A percentile compares a stretch with the other conserved stretches of the same genome.
These are phyloP conservation scores for Pythium sukuiense DNA, from an alignment of 352 stramenopile genomes.

Conservation along the genomic window DNA sequence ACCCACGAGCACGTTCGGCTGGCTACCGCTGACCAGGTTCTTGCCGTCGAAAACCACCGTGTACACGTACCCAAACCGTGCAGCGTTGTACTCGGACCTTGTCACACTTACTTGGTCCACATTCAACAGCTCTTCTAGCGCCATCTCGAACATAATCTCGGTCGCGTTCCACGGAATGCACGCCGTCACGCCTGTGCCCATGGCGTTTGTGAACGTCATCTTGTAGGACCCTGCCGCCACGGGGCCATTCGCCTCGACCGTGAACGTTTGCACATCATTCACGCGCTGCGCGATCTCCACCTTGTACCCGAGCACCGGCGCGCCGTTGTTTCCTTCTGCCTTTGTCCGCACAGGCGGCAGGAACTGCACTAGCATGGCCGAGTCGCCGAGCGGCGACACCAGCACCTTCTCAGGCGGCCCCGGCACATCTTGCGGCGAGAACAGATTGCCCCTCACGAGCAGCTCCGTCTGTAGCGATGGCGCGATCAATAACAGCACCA, in stretches of 20 bases:
- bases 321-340: constrained; percentile 66
- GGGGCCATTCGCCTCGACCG: constrained; percentile 53
- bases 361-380: constrained; percentile 65
- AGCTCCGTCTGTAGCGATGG: background rate
- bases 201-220: constrained; percentile 50
- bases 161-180: constrained; percentile 78
- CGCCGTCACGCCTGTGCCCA: constrained; percentile 34
- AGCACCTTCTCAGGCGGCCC: constrained; percentile 62
- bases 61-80: constrained; percentile 67
- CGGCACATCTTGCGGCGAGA: constrained; percentile 65
- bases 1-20: constrained; percentile 53
- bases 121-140: constrained; percentile 64
- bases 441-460: constrained; percentile 34
- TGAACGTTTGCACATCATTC: constrained; percentile 72
- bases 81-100: constrained; percentile 45
- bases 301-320: constrained; percentile 75
- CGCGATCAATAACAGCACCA: constrained; percentile 14
- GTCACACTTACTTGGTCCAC: constrained; percentile 65
- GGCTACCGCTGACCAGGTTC: constrained; percentile 56
- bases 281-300: constrained; percentile 73
- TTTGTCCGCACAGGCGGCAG: constrained; percentile 51
- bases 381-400: constrained; percentile 44
- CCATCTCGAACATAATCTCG: constrained; percentile 61
- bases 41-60: constrained; percentile 65
- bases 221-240: constrained; percentile 55